Evolutionary conservation across 1,284 basidiomycete genomes (phyloP).

Genomic region (Coniferiporia sulphurascens): DNA sequence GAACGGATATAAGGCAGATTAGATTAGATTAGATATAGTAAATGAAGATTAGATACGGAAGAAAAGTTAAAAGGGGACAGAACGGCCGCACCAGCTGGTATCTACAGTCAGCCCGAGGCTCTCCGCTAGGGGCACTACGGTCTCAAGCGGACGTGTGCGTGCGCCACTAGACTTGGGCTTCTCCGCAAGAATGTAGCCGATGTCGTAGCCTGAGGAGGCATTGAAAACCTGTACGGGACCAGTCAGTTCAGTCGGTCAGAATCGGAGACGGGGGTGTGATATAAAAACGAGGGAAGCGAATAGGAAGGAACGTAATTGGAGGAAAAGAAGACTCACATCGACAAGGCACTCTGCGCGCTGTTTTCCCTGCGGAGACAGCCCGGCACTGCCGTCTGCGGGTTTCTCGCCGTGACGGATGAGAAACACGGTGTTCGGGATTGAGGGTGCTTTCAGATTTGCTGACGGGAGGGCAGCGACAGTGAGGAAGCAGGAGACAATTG

Average conservation of each 20-base stretch:
- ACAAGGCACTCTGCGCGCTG: slow-evolving; percentile 25
- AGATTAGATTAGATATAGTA: neutral
- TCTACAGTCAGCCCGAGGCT: slow-evolving; percentile 27
- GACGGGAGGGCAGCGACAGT: neutral
- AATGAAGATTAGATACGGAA: neutral
- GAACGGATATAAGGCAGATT: neutral
- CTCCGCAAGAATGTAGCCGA: slow-evolving; percentile 29
- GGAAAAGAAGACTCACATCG: slow-evolving; percentile 12
- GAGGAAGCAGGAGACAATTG: neutral
- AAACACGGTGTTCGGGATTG: slow-evolving; percentile 14
- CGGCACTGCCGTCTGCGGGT: slow-evolving; percentile 20
- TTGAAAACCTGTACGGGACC: slow-evolving; percentile 24
- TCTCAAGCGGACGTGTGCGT: slow-evolving; percentile 27
- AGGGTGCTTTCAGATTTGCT: neutral
- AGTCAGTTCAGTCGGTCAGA: no score
- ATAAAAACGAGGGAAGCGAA: neutral
- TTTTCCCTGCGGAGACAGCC: slow-evolving; percentile 22
- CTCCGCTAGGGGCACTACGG: slow-evolving; percentile 28
- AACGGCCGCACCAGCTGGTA: slow-evolving; percentile 21
- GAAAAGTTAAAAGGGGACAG: neutral
- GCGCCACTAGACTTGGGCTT: slow-evolving; percentile 23
- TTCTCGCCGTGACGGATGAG: slow-evolving; percentile 31
- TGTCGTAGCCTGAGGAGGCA: slow-evolving; percentile 19
- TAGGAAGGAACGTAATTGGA: no score
- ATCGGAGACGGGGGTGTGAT: no score